Percentiles rank a stretch among this genome's conserved stretches.
Conservation (phyloP, 257 asterid genomes). For the Fraxinus anomala region DNA sequence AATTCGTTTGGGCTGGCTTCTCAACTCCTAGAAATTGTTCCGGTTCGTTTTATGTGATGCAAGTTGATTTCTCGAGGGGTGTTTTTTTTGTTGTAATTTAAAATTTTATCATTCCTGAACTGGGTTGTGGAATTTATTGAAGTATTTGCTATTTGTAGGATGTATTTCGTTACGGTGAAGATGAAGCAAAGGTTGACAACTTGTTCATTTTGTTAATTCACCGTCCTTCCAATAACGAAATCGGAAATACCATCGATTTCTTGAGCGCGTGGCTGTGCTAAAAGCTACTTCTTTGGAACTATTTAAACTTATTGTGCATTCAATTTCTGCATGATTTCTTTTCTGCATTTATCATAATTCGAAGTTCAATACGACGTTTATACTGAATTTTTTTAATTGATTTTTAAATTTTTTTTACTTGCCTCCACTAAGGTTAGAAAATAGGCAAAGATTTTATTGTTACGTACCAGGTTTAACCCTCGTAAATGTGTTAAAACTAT, state of each 20-base stretch:
- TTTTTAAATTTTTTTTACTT: too few relatives aligned
- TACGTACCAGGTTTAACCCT: not conserved
- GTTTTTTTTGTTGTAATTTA: not conserved
- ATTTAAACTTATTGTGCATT: too few relatives aligned
- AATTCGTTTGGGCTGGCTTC: too few relatives aligned
- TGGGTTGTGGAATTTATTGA: not conserved
- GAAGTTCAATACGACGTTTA: not conserved
- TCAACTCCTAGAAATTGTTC: not conserved
- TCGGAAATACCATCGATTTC: not conserved
- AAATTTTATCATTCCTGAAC: not conserved
- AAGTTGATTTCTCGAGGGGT: not conserved
- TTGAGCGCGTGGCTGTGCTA: not conserved
- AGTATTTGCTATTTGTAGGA: not conserved
- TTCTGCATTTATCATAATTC: too few relatives aligned
- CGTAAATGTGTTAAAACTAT: not conserved
- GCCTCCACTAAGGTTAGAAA: too few relatives aligned
- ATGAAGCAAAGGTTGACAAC: too few relatives aligned
- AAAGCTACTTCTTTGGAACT: too few relatives aligned
- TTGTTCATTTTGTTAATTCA: too few relatives aligned
- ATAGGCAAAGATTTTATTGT: too few relatives aligned
- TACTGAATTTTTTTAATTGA: not conserved
- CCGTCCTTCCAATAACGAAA: too few relatives aligned
- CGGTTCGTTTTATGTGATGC: not conserved
- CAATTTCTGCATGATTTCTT: too few relatives aligned
- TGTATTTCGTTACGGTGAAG: too few relatives aligned